Evolutionary conservation across 1,284 basidiomycete genomes (phyloP).

Genomic region (Puccinia triticina): DNA sequence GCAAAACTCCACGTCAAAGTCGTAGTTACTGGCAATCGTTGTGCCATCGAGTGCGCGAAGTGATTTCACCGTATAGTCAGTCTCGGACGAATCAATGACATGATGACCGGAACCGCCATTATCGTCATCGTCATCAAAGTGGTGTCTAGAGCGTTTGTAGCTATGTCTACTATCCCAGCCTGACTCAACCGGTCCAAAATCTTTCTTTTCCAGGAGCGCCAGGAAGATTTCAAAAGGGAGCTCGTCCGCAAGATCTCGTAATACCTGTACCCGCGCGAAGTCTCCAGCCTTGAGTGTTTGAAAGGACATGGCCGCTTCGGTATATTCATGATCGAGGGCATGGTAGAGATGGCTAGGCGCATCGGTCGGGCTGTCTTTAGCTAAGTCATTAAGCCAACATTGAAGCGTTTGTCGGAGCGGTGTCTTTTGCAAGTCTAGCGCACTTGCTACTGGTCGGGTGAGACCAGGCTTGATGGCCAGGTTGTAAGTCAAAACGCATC

Average conservation of each 20-base stretch:
- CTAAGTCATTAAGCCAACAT: background rate
- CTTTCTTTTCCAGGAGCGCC: background rate
- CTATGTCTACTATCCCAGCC: background rate
- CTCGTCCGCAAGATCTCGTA: background rate
- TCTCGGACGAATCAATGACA: background rate
- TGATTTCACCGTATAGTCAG: background rate
- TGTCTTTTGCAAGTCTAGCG: background rate
- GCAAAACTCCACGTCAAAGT: background rate
- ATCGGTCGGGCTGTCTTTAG: background rate
- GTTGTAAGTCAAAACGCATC: too few relatives aligned
- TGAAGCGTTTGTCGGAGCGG: background rate
- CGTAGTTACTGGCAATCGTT: background rate
- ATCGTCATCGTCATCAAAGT: background rate
- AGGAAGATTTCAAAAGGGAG: constrained; percentile 19
- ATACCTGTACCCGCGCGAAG: background rate
- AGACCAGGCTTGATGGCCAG: background rate
- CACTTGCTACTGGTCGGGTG: constrained; percentile 1
- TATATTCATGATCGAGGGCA: constrained; percentile 1
- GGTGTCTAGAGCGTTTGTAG: background rate
- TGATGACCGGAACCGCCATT: background rate
- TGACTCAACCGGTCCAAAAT: background rate
- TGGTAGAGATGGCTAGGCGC: background rate
- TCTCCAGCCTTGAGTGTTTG: background rate
- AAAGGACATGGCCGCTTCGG: background rate
- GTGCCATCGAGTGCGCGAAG: constrained; percentile 15